Conservation (phyloP, 192 early-diverging fungal species). For the Phlyctochytrium arcticum region DNA sequence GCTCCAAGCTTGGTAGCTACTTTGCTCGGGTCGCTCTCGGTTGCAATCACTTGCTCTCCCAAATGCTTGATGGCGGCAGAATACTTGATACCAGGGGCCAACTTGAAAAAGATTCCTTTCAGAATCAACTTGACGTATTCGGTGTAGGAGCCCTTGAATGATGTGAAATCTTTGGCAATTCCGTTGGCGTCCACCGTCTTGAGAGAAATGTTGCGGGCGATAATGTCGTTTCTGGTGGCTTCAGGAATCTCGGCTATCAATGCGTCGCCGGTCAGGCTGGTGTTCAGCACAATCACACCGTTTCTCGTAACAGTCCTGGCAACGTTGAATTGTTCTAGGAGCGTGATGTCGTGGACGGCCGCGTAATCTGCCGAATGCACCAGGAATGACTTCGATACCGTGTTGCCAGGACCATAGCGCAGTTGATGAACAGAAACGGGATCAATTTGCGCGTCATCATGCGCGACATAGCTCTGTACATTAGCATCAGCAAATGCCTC, state of each 20-base stretch:
- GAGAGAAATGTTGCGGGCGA: constrained; percentile 49
- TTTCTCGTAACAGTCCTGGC: constrained; percentile 45
- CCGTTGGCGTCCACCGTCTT: constrained; percentile 60
- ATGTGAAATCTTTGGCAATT: constrained; percentile 57
- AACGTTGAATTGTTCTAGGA: constrained; percentile 60
- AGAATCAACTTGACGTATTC: constrained; percentile 59
- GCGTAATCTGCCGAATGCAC: constrained; percentile 54
- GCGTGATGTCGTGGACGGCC: constrained; percentile 55
- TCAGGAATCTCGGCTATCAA: constrained; percentile 63
- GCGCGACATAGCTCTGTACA: constrained; percentile 39
- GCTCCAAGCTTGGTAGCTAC: constrained; percentile 35
- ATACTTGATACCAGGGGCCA: constrained; percentile 34
- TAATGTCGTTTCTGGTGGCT: constrained; percentile 54
- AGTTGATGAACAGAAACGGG: constrained; percentile 59
- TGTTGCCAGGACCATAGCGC: constrained; percentile 42
- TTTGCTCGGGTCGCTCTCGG: constrained; percentile 25
- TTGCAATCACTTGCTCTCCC: constrained; percentile 1
- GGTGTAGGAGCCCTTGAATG: constrained; percentile 38
- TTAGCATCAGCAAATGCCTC: constrained; percentile 30
- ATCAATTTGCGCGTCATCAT: constrained; percentile 56
- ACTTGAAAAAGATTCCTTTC: constrained; percentile 49
- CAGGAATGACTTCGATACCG: constrained; percentile 28
- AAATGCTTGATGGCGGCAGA: constrained; percentile 10
- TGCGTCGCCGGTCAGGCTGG: constrained; percentile 56
- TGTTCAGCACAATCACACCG: constrained; percentile 61